Percentiles rank a stretch among this genome's conserved stretches.
These are phyloP conservation scores for Crucibulum cyathiforme DNA, from an alignment of 1,284 basidiomycete genomes.

Conservation along the genomic window DNA sequence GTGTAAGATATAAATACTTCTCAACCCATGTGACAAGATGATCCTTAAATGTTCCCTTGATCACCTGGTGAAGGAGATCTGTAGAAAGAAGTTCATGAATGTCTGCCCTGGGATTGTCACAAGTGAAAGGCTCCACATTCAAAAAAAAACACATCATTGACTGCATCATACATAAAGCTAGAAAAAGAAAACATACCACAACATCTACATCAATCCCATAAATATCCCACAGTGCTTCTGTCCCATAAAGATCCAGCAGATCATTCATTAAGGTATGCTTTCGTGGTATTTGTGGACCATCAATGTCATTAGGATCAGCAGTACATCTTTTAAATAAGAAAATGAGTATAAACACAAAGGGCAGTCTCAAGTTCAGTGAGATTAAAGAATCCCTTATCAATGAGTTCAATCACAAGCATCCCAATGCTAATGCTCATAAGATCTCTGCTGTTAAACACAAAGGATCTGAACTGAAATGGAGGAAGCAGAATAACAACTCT, in stretches of 20 bases:
- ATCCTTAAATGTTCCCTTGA: conserved; percentile 3
- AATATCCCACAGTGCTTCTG: conserved; percentile 14
- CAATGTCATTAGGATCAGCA: neutral
- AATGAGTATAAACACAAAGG: neutral
- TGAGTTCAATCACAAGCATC: neutral
- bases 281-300: neutral
- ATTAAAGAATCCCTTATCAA: neutral
- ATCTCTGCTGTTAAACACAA: conserved; percentile 4
- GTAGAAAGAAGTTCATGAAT: conserved; percentile 31
- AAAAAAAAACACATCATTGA: no score
- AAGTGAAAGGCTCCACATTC: conserved; percentile 43
- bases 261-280: neutral
- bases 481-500: neutral
- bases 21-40: conserved; percentile 1
- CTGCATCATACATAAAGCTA: neutral
- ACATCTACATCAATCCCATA: conserved; percentile 2
- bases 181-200: conserved; percentile 1
- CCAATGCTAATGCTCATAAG: neutral
- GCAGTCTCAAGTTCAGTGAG: neutral
- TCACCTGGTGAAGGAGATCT: conserved; percentile 37
- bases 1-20: neutral
- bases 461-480: neutral
- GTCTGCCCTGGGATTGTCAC: conserved; percentile 28
- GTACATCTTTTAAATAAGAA: neutral
- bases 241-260: conserved; percentile 4